Percentiles rank a stretch among this genome's conserved stretches.
Conservation (phyloP, 2,329 filamentous ascomycete genomes). For the Fusarium protoensiforme region DNA sequence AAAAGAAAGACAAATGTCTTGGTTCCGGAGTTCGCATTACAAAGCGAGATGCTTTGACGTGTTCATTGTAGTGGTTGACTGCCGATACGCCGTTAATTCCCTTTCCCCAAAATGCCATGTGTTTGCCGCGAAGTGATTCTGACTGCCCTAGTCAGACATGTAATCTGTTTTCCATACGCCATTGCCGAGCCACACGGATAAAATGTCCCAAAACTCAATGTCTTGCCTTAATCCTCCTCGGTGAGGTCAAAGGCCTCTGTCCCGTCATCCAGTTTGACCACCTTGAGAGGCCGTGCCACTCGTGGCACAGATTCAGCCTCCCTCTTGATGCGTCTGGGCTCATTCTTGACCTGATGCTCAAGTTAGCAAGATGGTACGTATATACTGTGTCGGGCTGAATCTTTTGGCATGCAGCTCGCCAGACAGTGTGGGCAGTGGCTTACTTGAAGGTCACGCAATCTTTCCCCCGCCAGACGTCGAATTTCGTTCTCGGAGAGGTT, state of each 20-base stretch:
- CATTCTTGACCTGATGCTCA: background rate
- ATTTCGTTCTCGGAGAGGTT: slow-evolving; percentile 28
- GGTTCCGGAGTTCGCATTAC: background rate
- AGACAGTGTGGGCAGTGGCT: background rate
- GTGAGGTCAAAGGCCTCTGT: slow-evolving; percentile 30
- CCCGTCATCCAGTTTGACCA: slow-evolving; percentile 20
- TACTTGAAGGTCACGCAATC: slow-evolving; percentile 29
- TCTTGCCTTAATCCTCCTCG: slow-evolving; percentile 2
- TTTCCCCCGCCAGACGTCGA: slow-evolving; percentile 32
- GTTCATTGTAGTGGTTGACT: background rate
- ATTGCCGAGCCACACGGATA: background rate
- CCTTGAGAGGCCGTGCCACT: slow-evolving; percentile 12
- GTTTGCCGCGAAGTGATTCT: background rate
- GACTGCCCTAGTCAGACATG: background rate
- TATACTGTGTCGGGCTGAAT: background rate
- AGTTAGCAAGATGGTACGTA: background rate
- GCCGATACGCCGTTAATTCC: background rate
- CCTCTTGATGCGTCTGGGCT: slow-evolving; percentile 14
- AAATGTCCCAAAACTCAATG: background rate
- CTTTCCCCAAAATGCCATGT: background rate
- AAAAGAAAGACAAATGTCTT: background rate
- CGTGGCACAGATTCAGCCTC: background rate
- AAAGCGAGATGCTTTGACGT: background rate
- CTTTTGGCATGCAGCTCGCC: background rate
- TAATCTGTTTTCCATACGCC: background rate